These are phyloP conservation scores for Globisporangium takayamanum DNA, from an alignment of 352 stramenopile species.

Conservation along the genomic window DNA sequence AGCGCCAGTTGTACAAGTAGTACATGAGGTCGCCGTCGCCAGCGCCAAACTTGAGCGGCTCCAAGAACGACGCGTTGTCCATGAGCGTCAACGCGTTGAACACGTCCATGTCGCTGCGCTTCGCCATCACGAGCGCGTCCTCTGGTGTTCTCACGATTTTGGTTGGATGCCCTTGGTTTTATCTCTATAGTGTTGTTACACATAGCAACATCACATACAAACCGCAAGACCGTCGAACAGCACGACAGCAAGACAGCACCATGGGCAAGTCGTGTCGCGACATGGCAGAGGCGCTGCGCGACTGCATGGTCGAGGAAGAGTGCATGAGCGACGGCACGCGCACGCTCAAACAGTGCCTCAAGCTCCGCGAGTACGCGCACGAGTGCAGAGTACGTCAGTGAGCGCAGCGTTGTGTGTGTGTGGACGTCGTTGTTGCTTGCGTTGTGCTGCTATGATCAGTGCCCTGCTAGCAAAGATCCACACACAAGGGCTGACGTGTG, in stretches of 20 bases:
- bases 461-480: too few relatives aligned
- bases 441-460: too few relatives aligned
- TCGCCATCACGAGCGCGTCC: conserved; percentile 34
- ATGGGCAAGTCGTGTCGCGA: conserved; percentile 84
- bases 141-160: too few relatives aligned
- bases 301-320: conserved; percentile 73
- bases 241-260: neutral
- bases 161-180: too few relatives aligned
- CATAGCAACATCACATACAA: too few relatives aligned
- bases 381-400: conserved; percentile 53
- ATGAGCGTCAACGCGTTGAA: conserved; percentile 61
- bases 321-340: conserved; percentile 73
- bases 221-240: too few relatives aligned
- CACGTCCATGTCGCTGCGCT: conserved; percentile 36
- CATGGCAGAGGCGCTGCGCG: conserved; percentile 71
- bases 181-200: too few relatives aligned
- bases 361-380: conserved; percentile 51
- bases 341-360: conserved; percentile 74
- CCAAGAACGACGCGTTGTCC: conserved; percentile 41
- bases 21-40: conserved; percentile 47
- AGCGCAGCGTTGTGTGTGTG: neutral
- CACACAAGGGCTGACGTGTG: neutral
- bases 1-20: conserved; percentile 67
- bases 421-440: neutral
- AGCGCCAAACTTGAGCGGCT: conserved; percentile 48